These are phyloP conservation scores for Psilocybe cyanescens DNA, from an alignment of 768 basidiomycete species.

Conservation along the genomic window DNA sequence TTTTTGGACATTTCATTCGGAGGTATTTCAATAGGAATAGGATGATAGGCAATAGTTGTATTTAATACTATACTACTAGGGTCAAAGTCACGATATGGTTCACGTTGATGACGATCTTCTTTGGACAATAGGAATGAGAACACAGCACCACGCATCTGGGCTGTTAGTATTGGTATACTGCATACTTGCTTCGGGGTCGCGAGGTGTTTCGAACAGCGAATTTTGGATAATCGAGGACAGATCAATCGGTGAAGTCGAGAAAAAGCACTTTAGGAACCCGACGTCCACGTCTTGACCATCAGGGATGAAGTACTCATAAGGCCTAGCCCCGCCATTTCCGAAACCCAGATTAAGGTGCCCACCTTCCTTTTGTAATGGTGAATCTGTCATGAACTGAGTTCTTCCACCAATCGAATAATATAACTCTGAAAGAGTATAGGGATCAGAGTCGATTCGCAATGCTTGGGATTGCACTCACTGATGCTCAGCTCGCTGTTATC, in stretches of 20 bases:
- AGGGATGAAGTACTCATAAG: slow-evolving; percentile 21
- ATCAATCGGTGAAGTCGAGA: slow-evolving; percentile 33
- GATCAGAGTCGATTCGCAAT: not conserved
- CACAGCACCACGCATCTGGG: not conserved
- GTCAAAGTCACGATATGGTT: too few relatives aligned
- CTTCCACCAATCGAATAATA: not conserved
- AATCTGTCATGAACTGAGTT: not conserved
- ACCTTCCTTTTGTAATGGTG: not conserved
- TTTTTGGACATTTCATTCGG: too few relatives aligned
- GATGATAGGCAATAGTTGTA: too few relatives aligned
- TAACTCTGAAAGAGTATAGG: not conserved
- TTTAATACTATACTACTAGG: too few relatives aligned
- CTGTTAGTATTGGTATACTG: not conserved
- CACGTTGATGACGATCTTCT: not conserved
- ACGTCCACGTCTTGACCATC: slow-evolving; percentile 32
- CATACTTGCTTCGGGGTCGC: not conserved
- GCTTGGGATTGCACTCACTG: slow-evolving; percentile 8
- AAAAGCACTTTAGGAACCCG: slow-evolving; percentile 37
- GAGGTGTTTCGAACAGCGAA: slow-evolving; percentile 24
- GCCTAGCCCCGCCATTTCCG: slow-evolving; percentile 27
- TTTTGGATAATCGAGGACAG: slow-evolving; percentile 25
- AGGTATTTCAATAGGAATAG: too few relatives aligned
- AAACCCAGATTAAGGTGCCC: slow-evolving; percentile 34
- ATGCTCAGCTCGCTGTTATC: slow-evolving; percentile 32
- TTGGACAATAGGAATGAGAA: slow-evolving; percentile 10